phyloP scores from a whole-genome alignment of 2,329 filamentous ascomycete species.

The Sporothrix pseudoabietina region DNA sequence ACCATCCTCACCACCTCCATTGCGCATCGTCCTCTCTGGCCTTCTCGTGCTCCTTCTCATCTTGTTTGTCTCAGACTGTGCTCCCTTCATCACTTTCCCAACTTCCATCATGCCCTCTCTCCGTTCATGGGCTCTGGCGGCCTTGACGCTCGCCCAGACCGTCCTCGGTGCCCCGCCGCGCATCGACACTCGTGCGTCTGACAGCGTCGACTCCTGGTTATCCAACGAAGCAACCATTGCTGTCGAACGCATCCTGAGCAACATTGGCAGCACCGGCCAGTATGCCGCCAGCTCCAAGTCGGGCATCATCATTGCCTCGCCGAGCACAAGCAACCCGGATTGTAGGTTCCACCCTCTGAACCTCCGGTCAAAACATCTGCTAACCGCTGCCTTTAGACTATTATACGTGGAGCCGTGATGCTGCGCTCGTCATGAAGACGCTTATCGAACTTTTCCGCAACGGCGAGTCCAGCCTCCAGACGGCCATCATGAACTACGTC shows the following conservation, averaged over 20 bases:
- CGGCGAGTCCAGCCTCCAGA: conserved; percentile 50
- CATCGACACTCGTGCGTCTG: not conserved
- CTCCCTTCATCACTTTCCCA: not conserved
- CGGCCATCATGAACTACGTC: conserved; percentile 68
- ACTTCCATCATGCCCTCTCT: conserved; percentile 24
- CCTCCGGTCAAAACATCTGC: not conserved
- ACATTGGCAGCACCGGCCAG: conserved; percentile 60
- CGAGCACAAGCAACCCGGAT: conserved; percentile 55
- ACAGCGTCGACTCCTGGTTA: conserved; percentile 54
- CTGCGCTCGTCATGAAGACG: conserved; percentile 68
- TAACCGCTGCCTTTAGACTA: conserved; percentile 49
- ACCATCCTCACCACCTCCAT: not conserved
- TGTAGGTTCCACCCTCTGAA: conserved; percentile 48
- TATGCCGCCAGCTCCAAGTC: conserved; percentile 50
- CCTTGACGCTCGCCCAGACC: conserved; percentile 22
- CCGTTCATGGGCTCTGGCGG: conserved; percentile 26
- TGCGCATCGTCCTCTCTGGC: not conserved
- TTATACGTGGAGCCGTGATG: conserved; percentile 78
- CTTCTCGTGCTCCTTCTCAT: not conserved
- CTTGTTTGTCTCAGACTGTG: not conserved
- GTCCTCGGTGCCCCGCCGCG: conserved; percentile 24
- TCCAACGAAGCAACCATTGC: conserved; percentile 55
- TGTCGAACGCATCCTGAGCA: conserved; percentile 56
- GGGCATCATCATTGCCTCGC: conserved; percentile 61
- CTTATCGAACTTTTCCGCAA: conserved; percentile 67